Evolutionary conservation across 2,329 filamentous ascomycete species (phyloP), one percentile per base, ranked within the genome.

Genomic region (Neurospora crassa): DNA sequence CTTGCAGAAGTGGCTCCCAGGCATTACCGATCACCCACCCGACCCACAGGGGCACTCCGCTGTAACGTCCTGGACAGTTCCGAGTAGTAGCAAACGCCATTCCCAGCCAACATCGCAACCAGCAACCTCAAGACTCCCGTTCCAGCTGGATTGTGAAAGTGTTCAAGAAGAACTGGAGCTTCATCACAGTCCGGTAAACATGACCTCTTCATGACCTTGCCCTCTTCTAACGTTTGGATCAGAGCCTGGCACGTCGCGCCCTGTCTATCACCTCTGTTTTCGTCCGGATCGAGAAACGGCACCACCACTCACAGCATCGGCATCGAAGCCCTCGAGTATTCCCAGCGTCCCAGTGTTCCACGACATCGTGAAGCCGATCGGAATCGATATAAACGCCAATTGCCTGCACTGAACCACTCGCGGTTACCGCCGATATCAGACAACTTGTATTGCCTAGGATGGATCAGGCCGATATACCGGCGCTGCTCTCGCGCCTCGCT

Each of bases 381-480:
- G 24, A 20, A n/a, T 43, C 34, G 20, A 34, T n/a, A 41, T 20
- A 69, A 14, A 24, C 40, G 40, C 68, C 29, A 34, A n/a, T 34
- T 18, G 3, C 12, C 34, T 20, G 63, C 29, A 14, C 24, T 37
- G 14, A 45, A 53, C 45, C 42, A 40, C 20, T 40, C 18, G 29
- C 68, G 68, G 43, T 34, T 34, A 8, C 68, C 10, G 34, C 43
- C 45, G 10, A 24, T 53, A 40, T 18, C 68, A 16, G 12, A 63
- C 3, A 63, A 18, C 11, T 5, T 18, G 7, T 37, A 59, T 18
- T 59, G 24, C 20, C 70, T 10, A 71, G 45, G 20, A 89, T 91
- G 89, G 89, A 91, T 78, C 88, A 90, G 82, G 87, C 87, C 76
- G 89, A 90, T 76, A 89, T 91, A 76, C 89, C 89, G 68, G 86